Percentiles rank a stretch among this genome's conserved stretches.
phyloP scores from a whole-genome alignment of 1,284 basidiomycete genomes.

The Trametes sp. region DNA sequence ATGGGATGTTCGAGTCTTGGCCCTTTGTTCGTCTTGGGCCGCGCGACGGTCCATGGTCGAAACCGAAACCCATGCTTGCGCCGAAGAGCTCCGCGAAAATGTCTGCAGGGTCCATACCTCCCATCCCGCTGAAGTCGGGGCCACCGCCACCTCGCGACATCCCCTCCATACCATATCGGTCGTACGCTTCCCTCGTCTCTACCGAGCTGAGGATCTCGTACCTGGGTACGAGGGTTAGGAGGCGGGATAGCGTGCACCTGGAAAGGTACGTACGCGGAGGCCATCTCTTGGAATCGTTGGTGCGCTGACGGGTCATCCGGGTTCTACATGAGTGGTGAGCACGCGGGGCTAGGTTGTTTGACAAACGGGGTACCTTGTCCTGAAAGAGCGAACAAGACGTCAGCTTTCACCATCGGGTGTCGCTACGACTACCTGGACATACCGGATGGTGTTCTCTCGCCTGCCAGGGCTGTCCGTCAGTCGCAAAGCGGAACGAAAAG shows the following conservation, averaged over 20 bases:
- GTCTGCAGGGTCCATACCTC: conserved; percentile 69
- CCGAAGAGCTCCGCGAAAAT: conserved; percentile 85
- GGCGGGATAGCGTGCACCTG: background rate
- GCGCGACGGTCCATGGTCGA: conserved; percentile 59
- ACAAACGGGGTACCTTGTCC: conserved; percentile 63
- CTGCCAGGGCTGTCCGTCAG: conserved; percentile 50
- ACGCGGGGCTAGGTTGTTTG: background rate
- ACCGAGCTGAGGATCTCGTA: conserved; percentile 90
- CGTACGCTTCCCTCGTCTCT: conserved; percentile 82
- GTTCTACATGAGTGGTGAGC: conserved; percentile 55
- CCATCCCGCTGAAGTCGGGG: conserved; percentile 46
- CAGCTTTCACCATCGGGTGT: conserved; percentile 3
- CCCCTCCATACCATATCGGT: conserved; percentile 80
- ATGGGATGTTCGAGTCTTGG: conserved; percentile 80
- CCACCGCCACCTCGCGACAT: conserved; percentile 53
- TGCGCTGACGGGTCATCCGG: conserved; percentile 81
- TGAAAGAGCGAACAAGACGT: conserved; percentile 36
- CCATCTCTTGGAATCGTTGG: conserved; percentile 88
- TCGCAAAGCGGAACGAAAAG: too few relatives aligned
- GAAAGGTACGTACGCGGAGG: conserved; percentile 71
- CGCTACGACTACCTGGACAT: conserved; percentile 44
- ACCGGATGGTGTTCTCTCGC: conserved; percentile 93
- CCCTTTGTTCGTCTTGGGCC: conserved; percentile 59
- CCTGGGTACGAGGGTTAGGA: conserved; percentile 46
- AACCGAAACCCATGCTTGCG: conserved; percentile 55